Percentiles rank a stretch among this genome's conserved stretches.
Evolutionary conservation across 1,284 basidiomycete genomes (phyloP).

Genomic region (Ustilago loliicola): DNA sequence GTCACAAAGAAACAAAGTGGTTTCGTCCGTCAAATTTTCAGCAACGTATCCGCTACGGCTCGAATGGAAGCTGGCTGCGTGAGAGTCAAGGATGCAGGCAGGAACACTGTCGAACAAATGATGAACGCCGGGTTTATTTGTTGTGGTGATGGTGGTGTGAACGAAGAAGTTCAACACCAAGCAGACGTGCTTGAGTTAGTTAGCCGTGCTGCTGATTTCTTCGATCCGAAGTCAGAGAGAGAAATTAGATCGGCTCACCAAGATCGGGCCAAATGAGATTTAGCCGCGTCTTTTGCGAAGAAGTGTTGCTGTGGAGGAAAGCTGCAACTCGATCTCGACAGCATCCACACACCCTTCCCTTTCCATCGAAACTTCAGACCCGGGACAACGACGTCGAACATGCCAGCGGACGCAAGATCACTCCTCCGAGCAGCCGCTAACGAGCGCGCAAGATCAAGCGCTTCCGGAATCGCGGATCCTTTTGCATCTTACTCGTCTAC

Average conservation of each 20-base stretch:
- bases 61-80: neutral
- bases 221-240: neutral
- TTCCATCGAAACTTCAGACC: neutral
- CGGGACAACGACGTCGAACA: neutral
- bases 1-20: neutral
- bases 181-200: neutral
- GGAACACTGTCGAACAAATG: neutral
- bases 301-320: slow-evolving; percentile 16
- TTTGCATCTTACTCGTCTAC: slow-evolving; percentile 56
- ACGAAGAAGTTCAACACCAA: neutral
- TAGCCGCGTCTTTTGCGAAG: neutral
- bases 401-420: slow-evolving; percentile 51
- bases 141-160: slow-evolving; percentile 8
- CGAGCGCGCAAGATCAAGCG: slow-evolving; percentile 27
- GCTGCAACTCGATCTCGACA: neutral
- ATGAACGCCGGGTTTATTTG: neutral
- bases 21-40: neutral
- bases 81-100: slow-evolving; percentile 5
- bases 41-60: neutral
- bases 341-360: neutral
- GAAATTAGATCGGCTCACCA: neutral
- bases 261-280: slow-evolving; percentile 10
- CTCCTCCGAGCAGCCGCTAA: slow-evolving; percentile 49
- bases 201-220: slow-evolving; percentile 7
- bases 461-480: slow-evolving; percentile 35